Evolutionary conservation across 192 early-diverging fungal species (phyloP), one percentile per base, ranked within the genome.

Genomic region (Phlyctochytrium planicorne): DNA sequence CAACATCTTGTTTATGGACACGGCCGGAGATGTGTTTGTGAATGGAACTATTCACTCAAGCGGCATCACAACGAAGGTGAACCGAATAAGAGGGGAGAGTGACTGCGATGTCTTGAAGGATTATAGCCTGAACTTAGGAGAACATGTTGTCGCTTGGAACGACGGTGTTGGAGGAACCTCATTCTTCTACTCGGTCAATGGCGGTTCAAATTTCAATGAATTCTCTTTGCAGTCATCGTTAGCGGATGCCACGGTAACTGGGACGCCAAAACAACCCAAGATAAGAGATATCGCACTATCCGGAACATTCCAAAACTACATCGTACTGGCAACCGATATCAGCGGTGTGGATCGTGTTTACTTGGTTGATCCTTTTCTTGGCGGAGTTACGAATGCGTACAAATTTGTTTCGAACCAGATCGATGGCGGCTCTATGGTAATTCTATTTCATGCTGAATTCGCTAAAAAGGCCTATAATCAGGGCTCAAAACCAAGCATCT

Each of bases 211-310:
- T n/a, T 47, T 47, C 40, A 47, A 6, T 6, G 40, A 47, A 47
- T 14, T 14, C 6, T 47, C 40, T 6, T 20, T 47, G 40, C 6
- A 47, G 40, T 47, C 20, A 47, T 47, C 40, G 20, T 20, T 47
- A 14, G 40, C 40, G 20, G 6, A 6, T 14, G 40, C 20, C 40
- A 47, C 20, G 10, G 6, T 20, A 6, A 47, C 10, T 20, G 6
- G n/a, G 1, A n/a, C 52, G 17, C 17, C 53, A 25, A 31, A 25
- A 36, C 34, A 50, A 12, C 34, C 53, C 3, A 30, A 37, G 10
- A 65, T 71, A 30, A 30, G 52, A 29, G 63, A 71, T 59, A 30
- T 64, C 17, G 20, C 53, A 24, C 10, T 65, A 6, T 64, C 62
- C 3, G 61, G 57, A 40, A 32, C 34, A 2, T 2, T 29, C 30